Percentiles rank a stretch among this genome's conserved stretches.
These are phyloP conservation scores for Biscogniauxia marginata DNA, from an alignment of 2,329 filamentous ascomycete species.

Conservation along the genomic window DNA sequence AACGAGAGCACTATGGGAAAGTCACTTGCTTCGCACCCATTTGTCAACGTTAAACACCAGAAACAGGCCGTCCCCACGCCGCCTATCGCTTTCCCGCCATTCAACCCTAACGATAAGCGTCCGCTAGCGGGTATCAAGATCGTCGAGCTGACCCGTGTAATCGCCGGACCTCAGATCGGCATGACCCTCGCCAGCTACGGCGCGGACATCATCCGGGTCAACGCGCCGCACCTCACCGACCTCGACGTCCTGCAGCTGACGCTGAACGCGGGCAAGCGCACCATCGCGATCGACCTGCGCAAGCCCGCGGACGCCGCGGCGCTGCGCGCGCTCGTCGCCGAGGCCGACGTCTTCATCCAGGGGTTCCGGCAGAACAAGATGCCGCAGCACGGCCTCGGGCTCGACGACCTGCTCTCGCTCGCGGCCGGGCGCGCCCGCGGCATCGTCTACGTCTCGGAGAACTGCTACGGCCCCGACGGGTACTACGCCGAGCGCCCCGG, in stretches of 20 bases:
- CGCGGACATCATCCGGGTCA: slow-evolving; percentile 46
- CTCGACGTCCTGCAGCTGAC: slow-evolving; percentile 40
- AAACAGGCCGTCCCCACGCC: slow-evolving; percentile 24
- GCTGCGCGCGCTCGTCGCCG: slow-evolving; percentile 41
- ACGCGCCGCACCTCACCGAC: slow-evolving; percentile 42
- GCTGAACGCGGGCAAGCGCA: slow-evolving; percentile 47
- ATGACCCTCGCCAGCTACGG: slow-evolving; percentile 43
- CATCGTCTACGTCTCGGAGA: slow-evolving; percentile 48
- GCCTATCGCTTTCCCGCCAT: slow-evolving; percentile 31
- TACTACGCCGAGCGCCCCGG: slow-evolving; percentile 44
- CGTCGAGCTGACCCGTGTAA: slow-evolving; percentile 48
- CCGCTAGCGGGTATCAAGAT: slow-evolving; percentile 48
- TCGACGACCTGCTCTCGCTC: slow-evolving; percentile 39
- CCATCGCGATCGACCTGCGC: slow-evolving; percentile 46
- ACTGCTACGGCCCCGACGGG: slow-evolving; percentile 50
- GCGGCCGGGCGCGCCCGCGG: slow-evolving; percentile 40
- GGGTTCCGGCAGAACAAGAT: slow-evolving; percentile 49
- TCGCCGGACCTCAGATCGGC: slow-evolving; percentile 46
- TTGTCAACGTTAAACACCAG: slow-evolving; percentile 37
- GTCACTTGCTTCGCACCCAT: slow-evolving; percentile 38
- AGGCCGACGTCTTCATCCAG: slow-evolving; percentile 54
- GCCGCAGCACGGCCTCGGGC: slow-evolving; percentile 38
- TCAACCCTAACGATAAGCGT: slow-evolving; percentile 23
- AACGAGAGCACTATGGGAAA: slow-evolving; percentile 43
- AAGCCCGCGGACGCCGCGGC: slow-evolving; percentile 38